Evolutionary conservation across 208 protist genomes (phyloP).

Genomic region (Polymyxa betae): DNA sequence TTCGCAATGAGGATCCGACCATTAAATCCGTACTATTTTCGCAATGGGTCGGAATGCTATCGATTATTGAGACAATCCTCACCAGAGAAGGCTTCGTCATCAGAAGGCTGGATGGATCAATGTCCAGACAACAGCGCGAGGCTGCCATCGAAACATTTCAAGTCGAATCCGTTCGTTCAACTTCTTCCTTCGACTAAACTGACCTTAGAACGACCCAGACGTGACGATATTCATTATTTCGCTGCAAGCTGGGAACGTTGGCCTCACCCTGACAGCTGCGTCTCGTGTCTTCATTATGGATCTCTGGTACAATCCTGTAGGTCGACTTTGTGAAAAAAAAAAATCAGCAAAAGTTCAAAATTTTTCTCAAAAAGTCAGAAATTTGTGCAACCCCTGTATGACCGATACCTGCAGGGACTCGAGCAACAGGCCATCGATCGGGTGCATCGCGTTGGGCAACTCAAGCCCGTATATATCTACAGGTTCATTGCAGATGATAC

Average conservation of each 20-base stretch:
- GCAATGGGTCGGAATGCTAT: constrained; percentile 95
- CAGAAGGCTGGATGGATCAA: constrained; percentile 86
- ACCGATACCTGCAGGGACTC: constrained; percentile 88
- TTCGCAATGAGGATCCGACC: constrained; percentile 41
- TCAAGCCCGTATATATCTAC: constrained; percentile 83
- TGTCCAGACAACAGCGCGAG: constrained; percentile 79
- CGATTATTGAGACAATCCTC: constrained; percentile 86
- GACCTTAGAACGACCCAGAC: neutral
- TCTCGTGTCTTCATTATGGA: constrained; percentile 87
- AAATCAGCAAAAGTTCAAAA: constrained; percentile 33
- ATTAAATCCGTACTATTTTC: constrained; percentile 94
- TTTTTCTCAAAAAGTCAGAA: constrained; percentile 72
- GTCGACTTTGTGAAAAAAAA: constrained; percentile 54
- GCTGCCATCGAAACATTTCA: constrained; percentile 70
- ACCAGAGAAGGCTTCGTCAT: constrained; percentile 75
- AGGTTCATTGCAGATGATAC: constrained; percentile 86
- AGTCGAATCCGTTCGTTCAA: neutral
- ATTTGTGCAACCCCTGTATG: constrained; percentile 94
- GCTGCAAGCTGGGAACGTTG: constrained; percentile 91
- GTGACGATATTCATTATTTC: constrained; percentile 83
- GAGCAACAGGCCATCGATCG: constrained; percentile 91
- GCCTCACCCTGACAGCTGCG: constrained; percentile 93
- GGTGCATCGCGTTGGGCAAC: constrained; percentile 91
- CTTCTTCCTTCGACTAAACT: neutral
- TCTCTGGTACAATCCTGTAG: constrained; percentile 67